phyloP scores from a whole-genome alignment of 495 filamentous ascomycete species.

The Sordaria brevicollis region DNA sequence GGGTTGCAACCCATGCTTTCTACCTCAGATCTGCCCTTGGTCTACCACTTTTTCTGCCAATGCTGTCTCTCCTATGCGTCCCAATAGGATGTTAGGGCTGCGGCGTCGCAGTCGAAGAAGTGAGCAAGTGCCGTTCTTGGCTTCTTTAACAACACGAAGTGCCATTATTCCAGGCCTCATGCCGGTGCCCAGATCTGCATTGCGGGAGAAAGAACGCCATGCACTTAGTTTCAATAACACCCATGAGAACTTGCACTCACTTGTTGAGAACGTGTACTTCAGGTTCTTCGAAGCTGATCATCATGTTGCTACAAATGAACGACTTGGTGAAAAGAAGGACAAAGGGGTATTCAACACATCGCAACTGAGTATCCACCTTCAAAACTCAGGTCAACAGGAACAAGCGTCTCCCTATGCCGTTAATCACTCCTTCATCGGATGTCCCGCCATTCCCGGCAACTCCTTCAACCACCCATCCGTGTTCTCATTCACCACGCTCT shows the following conservation, averaged over 20 bases:
- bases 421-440: not conserved
- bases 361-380: not conserved
- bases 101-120: too few species aligned
- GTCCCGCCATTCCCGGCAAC: not conserved
- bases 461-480: constrained; percentile 31
- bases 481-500: constrained; percentile 29
- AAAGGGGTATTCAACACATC: not conserved
- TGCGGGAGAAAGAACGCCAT: not conserved
- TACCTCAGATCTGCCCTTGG: not conserved
- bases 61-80: not conserved
- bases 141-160: not conserved
- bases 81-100: not conserved
- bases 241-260: not conserved
- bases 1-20: not conserved
- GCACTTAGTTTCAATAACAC: not conserved
- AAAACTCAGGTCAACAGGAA: not conserved
- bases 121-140: not conserved
- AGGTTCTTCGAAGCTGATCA: not conserved
- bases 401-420: not conserved
- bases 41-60: not conserved
- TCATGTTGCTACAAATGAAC: not conserved
- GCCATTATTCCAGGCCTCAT: too few species aligned
- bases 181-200: not conserved
- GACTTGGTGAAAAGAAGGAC: not conserved
- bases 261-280: not conserved